Percentiles rank a stretch among this genome's conserved stretches.
These are phyloP conservation scores for Nothophoma quercina DNA, from an alignment of 2,329 filamentous ascomycete species.

Conservation along the genomic window DNA sequence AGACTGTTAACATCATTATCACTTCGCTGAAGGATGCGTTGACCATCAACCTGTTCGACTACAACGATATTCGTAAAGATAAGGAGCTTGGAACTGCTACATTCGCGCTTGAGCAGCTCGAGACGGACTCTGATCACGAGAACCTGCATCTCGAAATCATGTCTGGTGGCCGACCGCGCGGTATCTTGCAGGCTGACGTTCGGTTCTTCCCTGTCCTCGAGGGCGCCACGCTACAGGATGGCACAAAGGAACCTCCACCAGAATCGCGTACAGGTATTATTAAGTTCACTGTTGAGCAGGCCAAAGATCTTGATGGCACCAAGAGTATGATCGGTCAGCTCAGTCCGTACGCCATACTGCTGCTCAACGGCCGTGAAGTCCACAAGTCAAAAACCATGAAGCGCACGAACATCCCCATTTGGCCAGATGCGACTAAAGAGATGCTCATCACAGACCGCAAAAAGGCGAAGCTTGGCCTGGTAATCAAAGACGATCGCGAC, in stretches of 20 bases:
- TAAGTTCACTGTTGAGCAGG: slow-evolving; percentile 91
- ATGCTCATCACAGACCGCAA: slow-evolving; percentile 94
- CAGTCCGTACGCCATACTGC: slow-evolving; percentile 86
- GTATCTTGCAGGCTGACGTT: slow-evolving; percentile 80
- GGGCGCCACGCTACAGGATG: slow-evolving; percentile 74
- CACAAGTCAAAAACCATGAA: slow-evolving; percentile 92
- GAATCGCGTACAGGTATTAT: slow-evolving; percentile 94
- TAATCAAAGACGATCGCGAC: slow-evolving; percentile 95
- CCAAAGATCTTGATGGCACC: slow-evolving; percentile 90
- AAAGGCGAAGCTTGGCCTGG: slow-evolving; percentile 85
- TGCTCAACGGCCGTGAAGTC: slow-evolving; percentile 91
- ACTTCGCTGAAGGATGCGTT: slow-evolving; percentile 89
- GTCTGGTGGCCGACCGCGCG: slow-evolving; percentile 82
- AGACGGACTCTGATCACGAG: slow-evolving; percentile 78
- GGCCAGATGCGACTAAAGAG: slow-evolving; percentile 91
- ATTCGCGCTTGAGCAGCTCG: slow-evolving; percentile 83
- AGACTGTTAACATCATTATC: slow-evolving; percentile 94
- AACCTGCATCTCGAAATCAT: slow-evolving; percentile 86
- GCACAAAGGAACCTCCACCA: slow-evolving; percentile 79
- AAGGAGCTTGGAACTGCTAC: slow-evolving; percentile 90
- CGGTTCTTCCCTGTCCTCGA: slow-evolving; percentile 95
- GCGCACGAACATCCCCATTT: slow-evolving; percentile 96
- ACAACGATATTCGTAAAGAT: slow-evolving; percentile 95
- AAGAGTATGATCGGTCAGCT: slow-evolving; percentile 92
- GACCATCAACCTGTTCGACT: slow-evolving; percentile 86